A percentile compares a stretch with the other conserved stretches of the same genome.
Conservation (phyloP, 306 rosid species). For the Vachellia pachyceras region DNA sequence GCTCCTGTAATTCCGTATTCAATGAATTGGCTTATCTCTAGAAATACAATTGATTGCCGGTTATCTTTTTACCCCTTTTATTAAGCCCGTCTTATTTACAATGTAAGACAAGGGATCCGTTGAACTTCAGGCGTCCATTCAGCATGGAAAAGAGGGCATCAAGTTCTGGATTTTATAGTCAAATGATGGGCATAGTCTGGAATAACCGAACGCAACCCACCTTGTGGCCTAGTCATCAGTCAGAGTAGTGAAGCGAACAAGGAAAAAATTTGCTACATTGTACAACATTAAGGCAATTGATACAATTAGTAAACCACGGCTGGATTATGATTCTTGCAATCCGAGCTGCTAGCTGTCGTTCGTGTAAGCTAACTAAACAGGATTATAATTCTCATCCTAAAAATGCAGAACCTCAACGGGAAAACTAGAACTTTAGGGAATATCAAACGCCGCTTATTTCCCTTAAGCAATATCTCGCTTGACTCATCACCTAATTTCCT, state of each 20-base stretch:
- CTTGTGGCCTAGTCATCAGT: not conserved
- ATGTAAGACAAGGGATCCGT: not conserved
- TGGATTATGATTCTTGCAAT: constrained; percentile 36
- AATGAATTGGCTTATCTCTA: not conserved
- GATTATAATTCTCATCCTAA: constrained; percentile 26
- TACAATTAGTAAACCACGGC: constrained; percentile 14
- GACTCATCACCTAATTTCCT: constrained; percentile 53
- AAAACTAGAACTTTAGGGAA: constrained; percentile 34
- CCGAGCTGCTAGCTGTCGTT: constrained; percentile 24
- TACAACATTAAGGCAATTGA: constrained; percentile 33
- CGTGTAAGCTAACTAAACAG: constrained; percentile 38
- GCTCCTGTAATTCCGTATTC: not conserved
- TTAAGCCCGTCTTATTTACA: too few species aligned
- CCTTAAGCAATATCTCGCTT: constrained; percentile 41
- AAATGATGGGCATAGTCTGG: constrained; percentile 2
- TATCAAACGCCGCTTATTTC: constrained; percentile 50
- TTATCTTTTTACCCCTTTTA: not conserved
- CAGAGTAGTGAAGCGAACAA: constrained; percentile 7
- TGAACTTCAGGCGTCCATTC: not conserved
- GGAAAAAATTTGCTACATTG: constrained; percentile 18
- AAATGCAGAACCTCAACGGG: constrained; percentile 29
- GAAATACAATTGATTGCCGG: not conserved
- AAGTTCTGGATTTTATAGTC: constrained; percentile 5
- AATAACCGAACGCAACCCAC: constrained; percentile 5
- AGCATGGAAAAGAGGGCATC: not conserved